A percentile compares a stretch with the other conserved stretches of the same genome.
These are phyloP conservation scores for Batkoa obscura DNA, from an alignment of 371 early-diverging fungal genomes.

Conservation along the genomic window DNA sequence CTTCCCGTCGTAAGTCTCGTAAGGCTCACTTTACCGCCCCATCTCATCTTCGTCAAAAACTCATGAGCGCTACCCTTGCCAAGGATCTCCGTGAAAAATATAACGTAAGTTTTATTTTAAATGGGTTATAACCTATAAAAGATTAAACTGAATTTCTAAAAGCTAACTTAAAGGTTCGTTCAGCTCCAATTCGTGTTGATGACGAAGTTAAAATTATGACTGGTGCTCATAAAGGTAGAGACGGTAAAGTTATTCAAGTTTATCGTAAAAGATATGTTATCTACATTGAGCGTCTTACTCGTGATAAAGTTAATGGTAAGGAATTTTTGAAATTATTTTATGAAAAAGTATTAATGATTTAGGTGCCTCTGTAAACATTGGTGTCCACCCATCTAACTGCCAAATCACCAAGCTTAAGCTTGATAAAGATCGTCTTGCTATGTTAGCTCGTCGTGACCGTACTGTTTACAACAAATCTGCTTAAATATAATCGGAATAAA, in stretches of 20 bases:
- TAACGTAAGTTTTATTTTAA: conserved; percentile 31
- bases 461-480: too few species aligned
- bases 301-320: conserved; percentile 90
- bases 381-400: conserved; percentile 96
- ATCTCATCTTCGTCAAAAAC: conserved; percentile 79
- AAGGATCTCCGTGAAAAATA: conserved; percentile 96
- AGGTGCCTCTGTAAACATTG: conserved; percentile 69
- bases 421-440: conserved; percentile 84
- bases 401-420: conserved; percentile 85
- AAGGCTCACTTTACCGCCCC: conserved; percentile 98
- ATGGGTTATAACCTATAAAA: too few species aligned
- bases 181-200: conserved; percentile 91
- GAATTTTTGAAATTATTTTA: too few species aligned
- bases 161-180: conserved; percentile 34
- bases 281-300: conserved; percentile 88
- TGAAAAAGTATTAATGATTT: too few species aligned
- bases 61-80: conserved; percentile 90
- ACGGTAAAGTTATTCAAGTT: conserved; percentile 88
- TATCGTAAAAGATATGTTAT: conserved; percentile 98
- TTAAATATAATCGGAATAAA: too few species aligned
- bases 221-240: conserved; percentile 90
- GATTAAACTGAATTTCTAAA: too few species aligned
- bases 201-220: conserved; percentile 94
- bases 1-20: conserved; percentile 87
- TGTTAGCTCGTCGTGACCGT: conserved; percentile 63